phyloP scores from a whole-genome alignment of 1,284 basidiomycete species.

The Ceratobasidium sp. region DNA sequence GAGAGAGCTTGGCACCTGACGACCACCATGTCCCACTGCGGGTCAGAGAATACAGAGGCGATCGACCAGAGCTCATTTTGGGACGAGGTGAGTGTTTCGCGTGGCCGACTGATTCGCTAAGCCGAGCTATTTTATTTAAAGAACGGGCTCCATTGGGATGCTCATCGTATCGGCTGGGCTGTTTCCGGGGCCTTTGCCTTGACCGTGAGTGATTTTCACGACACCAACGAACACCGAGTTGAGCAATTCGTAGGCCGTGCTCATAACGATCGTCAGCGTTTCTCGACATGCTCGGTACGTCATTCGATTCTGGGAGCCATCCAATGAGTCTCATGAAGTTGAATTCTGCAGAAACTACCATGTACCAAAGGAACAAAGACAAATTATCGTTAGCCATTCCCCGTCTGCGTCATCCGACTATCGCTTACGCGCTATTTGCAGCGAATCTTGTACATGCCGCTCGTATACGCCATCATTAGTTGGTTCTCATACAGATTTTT shows the following conservation, averaged over 20 bases:
- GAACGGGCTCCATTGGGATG: slow-evolving; percentile 44
- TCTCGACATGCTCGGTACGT: slow-evolving; percentile 67
- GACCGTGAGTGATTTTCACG: slow-evolving; percentile 56
- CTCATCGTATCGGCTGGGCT: slow-evolving; percentile 75
- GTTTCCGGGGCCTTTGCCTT: slow-evolving; percentile 69
- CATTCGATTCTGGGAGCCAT: not conserved
- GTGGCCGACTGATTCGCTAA: not conserved
- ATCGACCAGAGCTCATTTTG: slow-evolving; percentile 70
- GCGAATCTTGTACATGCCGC: slow-evolving; percentile 79
- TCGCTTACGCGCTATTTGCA: slow-evolving; percentile 46
- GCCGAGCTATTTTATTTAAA: slow-evolving; percentile 16
- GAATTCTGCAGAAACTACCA: slow-evolving; percentile 63
- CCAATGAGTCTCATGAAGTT: not conserved
- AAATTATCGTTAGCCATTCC: slow-evolving; percentile 64
- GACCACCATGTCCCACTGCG: slow-evolving; percentile 51
- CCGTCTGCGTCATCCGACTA: not conserved
- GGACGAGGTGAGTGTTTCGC: slow-evolving; percentile 47
- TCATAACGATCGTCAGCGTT: slow-evolving; percentile 65
- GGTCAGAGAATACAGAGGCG: slow-evolving; percentile 59
- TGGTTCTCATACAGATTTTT: slow-evolving; percentile 90
- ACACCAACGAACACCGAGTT: slow-evolving; percentile 6
- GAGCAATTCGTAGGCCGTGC: slow-evolving; percentile 58
- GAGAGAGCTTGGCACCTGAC: not conserved
- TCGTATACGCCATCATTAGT: slow-evolving; percentile 80
- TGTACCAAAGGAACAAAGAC: slow-evolving; percentile 71